Evolutionary conservation across 176 grass and related monocot genomes (phyloP).

Genomic region (Hordeum marinum): DNA sequence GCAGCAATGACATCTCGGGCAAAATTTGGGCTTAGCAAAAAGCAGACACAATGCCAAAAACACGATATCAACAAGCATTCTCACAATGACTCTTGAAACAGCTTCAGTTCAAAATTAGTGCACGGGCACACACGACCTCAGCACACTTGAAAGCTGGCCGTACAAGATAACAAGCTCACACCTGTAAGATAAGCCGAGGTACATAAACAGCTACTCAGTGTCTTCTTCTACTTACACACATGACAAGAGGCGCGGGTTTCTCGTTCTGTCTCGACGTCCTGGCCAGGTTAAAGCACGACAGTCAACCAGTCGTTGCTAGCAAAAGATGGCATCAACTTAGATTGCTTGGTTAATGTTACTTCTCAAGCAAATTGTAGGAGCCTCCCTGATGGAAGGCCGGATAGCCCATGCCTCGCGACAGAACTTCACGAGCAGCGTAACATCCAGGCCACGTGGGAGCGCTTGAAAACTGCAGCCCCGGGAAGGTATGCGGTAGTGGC

Average conservation of each 20-base stretch:
- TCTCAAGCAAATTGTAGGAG: slow-evolving; percentile 9
- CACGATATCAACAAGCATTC: background rate
- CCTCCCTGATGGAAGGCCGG: background rate
- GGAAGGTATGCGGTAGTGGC: slow-evolving; percentile 14
- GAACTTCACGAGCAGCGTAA: background rate
- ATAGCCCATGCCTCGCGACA: background rate
- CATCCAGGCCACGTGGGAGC: slow-evolving; percentile 12
- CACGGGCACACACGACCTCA: background rate
- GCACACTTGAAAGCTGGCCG: slow-evolving; percentile 14
- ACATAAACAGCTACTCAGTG: background rate
- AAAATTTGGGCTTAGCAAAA: background rate
- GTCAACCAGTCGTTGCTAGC: background rate
- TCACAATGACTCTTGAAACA: background rate
- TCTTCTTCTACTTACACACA: background rate
- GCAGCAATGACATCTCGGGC: background rate
- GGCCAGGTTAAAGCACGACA: background rate
- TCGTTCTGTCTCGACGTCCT: background rate
- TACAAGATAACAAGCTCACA: slow-evolving; percentile 11
- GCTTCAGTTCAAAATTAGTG: background rate
- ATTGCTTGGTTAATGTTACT: slow-evolving; percentile 11
- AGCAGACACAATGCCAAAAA: background rate
- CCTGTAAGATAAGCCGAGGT: slow-evolving; percentile 1
- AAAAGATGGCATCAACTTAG: background rate
- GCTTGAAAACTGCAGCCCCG: background rate
- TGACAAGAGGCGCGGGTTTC: background rate